A percentile compares a stretch with the other conserved stretches of the same genome.
These are phyloP conservation scores for Saccharum officinarum DNA, from an alignment of 176 grass and related monocot species.

Conservation along the genomic window DNA sequence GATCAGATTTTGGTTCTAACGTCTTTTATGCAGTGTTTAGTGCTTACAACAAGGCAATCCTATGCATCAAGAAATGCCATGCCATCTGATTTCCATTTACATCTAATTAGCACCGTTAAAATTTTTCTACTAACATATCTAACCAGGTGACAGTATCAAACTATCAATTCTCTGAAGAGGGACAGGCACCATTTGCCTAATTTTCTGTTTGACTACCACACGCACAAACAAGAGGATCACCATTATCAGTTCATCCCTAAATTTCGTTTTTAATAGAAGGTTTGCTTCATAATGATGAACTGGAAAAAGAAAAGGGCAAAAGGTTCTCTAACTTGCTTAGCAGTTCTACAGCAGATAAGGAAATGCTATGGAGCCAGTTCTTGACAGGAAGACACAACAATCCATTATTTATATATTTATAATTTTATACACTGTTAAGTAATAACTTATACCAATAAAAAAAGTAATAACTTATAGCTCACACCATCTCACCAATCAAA, in stretches of 20 bases:
- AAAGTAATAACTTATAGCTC: background rate
- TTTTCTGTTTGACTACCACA: background rate
- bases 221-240: background rate
- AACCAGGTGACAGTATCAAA: background rate
- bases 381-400: background rate
- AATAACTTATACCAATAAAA: too few species aligned
- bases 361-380: background rate
- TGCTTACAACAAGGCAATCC: background rate
- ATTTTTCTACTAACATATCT: background rate
- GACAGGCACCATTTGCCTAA: background rate
- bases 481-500: background rate
- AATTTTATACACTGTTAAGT: too few species aligned
- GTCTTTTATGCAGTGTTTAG: background rate
- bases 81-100: background rate
- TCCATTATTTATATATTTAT: background rate
- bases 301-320: background rate
- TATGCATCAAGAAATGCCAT: background rate
- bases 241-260: background rate
- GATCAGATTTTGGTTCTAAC: background rate
- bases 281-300: background rate
- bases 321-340: background rate
- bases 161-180: background rate
- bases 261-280: background rate
- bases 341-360: background rate
- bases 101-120: background rate